phyloP scores from a whole-genome alignment of 2,329 filamentous ascomycete species.

The Elsinoe ampelina region DNA sequence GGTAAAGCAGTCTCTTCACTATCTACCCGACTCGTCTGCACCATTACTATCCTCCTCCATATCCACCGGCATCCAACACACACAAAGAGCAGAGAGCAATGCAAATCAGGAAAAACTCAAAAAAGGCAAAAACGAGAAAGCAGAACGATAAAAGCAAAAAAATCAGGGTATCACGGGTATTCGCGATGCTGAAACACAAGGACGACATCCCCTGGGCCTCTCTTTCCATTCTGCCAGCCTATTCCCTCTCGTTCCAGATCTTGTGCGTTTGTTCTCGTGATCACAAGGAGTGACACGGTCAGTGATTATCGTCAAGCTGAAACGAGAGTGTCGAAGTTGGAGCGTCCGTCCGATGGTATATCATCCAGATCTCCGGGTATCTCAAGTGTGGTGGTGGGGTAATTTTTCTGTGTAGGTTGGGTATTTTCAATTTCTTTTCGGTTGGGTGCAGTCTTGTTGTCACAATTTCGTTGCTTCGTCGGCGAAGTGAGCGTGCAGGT shows the following conservation, averaged over 20 bases:
- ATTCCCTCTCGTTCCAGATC: slow-evolving; percentile 1
- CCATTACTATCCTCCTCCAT: slow-evolving; percentile 10
- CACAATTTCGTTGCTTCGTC: slow-evolving; percentile 1
- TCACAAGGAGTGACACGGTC: slow-evolving; percentile 7
- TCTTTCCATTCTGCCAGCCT: slow-evolving; percentile 4
- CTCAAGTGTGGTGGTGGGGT: background rate
- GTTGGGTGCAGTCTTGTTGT: slow-evolving; percentile 8
- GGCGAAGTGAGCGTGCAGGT: slow-evolving; percentile 2
- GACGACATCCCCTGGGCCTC: slow-evolving; percentile 7
- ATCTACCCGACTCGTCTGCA: slow-evolving; percentile 8
- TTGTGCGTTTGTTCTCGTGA: slow-evolving; percentile 1
- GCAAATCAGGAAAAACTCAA: slow-evolving; percentile 12
- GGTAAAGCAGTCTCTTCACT: slow-evolving; percentile 9
- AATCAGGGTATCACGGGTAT: slow-evolving; percentile 14
- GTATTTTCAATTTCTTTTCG: background rate
- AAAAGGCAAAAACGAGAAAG: slow-evolving; percentile 8
- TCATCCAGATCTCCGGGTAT: slow-evolving; percentile 1
- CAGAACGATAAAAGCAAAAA: slow-evolving; percentile 13
- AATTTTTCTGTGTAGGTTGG: background rate
- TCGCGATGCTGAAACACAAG: slow-evolving; percentile 13
- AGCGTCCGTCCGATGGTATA: slow-evolving; percentile 1
- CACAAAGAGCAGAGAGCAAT: slow-evolving; percentile 8
- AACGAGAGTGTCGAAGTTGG: background rate
- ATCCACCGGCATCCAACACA: slow-evolving; percentile 1
- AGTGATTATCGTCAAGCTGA: slow-evolving; percentile 2